Conservation (phyloP, 495 filamentous ascomycete species). For the Lophiotrema nucula region DNA sequence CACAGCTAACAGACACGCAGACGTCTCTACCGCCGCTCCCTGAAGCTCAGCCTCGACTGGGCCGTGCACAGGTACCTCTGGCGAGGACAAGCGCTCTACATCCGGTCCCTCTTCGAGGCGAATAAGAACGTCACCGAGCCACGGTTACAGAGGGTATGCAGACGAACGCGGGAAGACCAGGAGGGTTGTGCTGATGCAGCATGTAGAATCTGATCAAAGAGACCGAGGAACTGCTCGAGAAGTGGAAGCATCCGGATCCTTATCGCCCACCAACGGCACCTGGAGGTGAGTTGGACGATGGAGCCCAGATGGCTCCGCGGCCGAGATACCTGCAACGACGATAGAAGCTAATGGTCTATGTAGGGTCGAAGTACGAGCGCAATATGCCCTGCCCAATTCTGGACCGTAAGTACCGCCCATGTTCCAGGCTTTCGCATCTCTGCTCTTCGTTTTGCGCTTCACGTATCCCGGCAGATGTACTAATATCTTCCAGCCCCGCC, state of each 20-base stretch:
- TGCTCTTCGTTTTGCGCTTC: no score
- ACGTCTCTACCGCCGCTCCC: slow-evolving; percentile 85
- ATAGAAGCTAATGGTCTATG: background rate
- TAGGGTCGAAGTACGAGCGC: slow-evolving; percentile 94
- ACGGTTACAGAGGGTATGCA: slow-evolving; percentile 76
- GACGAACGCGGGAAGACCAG: background rate
- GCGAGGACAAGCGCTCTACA: slow-evolving; percentile 93
- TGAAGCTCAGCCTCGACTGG: slow-evolving; percentile 96
- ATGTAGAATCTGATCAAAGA: slow-evolving; percentile 73
- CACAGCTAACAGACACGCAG: slow-evolving; percentile 49
- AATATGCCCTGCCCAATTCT: slow-evolving; percentile 79
- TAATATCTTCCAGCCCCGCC: slow-evolving; percentile 45
- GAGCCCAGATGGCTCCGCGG: background rate
- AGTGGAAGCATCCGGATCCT: slow-evolving; percentile 97
- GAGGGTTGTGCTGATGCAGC: slow-evolving; percentile 3
- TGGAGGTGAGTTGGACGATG: slow-evolving; percentile 64
- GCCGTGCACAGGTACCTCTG: slow-evolving; percentile 84
- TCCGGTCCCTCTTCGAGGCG: slow-evolving; percentile 90
- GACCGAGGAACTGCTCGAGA: slow-evolving; percentile 82
- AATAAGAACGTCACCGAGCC: slow-evolving; percentile 85
- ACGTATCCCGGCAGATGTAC: background rate
- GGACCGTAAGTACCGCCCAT: slow-evolving; percentile 62
- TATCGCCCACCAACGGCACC: slow-evolving; percentile 85
- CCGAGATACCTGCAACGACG: background rate
- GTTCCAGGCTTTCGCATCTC: no score